phyloP scores from a whole-genome alignment of 257 asterid species.

The Solanum arcanum region DNA sequence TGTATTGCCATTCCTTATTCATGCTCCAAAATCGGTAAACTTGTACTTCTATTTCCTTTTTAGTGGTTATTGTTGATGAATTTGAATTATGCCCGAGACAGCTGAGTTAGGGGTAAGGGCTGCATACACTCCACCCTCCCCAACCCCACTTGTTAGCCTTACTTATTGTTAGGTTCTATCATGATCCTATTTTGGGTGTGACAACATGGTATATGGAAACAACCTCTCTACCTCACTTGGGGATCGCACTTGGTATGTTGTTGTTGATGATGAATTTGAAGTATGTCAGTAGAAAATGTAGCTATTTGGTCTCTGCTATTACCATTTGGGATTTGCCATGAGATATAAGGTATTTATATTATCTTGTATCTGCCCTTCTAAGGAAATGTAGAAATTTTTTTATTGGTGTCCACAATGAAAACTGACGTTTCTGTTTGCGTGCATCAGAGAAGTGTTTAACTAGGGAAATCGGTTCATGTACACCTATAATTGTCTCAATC shows the following conservation, averaged over 20 bases:
- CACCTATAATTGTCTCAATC: not conserved
- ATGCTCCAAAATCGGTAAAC: constrained; percentile 53
- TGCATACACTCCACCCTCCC: not conserved
- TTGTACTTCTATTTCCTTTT: not conserved
- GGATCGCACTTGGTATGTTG: not conserved
- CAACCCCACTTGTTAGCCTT: not conserved
- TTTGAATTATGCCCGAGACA: not conserved
- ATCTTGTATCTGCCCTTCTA: not conserved
- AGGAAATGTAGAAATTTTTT: not conserved
- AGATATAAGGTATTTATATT: not conserved
- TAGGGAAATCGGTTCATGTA: not conserved
- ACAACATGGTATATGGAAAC: not conserved
- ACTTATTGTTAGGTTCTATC: not conserved
- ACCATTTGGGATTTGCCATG: not conserved
- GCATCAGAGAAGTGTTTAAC: not conserved
- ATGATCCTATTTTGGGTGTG: not conserved
- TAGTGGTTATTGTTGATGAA: not conserved
- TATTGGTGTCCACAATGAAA: not conserved
- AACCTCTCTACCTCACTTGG: not conserved
- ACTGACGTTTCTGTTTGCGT: not conserved
- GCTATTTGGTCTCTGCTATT: not conserved
- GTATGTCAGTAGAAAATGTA: not conserved
- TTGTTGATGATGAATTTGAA: not conserved
- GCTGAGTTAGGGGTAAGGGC: not conserved
- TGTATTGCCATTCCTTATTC: constrained; percentile 40